Percentiles rank a stretch among this genome's conserved stretches.
Evolutionary conservation across 148 eudicot genomes (phyloP).

Genomic region (Drosera capensis): DNA sequence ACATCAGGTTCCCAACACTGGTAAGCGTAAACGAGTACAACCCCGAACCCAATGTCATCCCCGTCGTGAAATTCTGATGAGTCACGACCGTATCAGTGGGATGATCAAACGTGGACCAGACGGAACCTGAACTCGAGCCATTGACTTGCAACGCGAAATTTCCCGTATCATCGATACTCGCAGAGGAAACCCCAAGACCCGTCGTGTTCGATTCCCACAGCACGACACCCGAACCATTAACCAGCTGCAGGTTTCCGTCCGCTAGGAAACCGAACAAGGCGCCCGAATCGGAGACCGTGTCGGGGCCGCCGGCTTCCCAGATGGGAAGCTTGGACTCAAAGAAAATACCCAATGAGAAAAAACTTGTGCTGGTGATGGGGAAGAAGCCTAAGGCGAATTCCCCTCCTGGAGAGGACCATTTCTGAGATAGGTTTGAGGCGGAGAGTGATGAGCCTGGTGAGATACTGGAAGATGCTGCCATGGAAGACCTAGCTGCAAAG

Average conservation of each 20-base stretch:
- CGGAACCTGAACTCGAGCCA: conserved; percentile 10
- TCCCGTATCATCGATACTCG: conserved; percentile 39
- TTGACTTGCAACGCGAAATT: conserved; percentile 42
- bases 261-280: conserved; percentile 29
- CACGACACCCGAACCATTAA: conserved; percentile 14
- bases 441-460: conserved; percentile 22
- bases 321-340: conserved; percentile 28
- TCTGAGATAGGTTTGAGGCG: conserved; percentile 25
- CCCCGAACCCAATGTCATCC: conserved; percentile 29
- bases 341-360: conserved; percentile 37
- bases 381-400: conserved; percentile 44
- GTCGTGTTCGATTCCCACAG: conserved; percentile 57
- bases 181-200: conserved; percentile 29
- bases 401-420: conserved; percentile 45
- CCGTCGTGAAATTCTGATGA: conserved; percentile 25
- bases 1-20: conserved; percentile 36
- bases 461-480: conserved; percentile 26
- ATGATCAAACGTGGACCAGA: conserved; percentile 68
- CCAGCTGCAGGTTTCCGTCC: conserved; percentile 34
- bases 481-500: not conserved
- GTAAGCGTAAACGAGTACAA: conserved; percentile 38
- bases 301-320: conserved; percentile 34
- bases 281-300: conserved; percentile 15
- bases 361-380: conserved; percentile 12
- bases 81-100: conserved; percentile 58